Evolutionary conservation across 1,139 yeast species (phyloP).

Genomic region (Magnusiomyces fungicola): DNA sequence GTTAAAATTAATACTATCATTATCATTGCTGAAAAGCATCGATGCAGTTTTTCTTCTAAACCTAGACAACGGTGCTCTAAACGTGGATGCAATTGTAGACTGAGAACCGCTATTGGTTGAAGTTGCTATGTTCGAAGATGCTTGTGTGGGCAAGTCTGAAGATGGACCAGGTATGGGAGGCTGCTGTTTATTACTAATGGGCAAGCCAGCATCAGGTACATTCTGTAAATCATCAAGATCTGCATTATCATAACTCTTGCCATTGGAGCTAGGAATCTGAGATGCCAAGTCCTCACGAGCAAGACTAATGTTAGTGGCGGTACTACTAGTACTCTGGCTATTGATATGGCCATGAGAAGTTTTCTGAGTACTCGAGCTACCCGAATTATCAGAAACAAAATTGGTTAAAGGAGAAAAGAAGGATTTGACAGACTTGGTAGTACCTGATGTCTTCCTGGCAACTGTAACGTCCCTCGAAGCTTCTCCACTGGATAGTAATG

Average conservation of each 20-base stretch:
- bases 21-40: constrained; percentile 17
- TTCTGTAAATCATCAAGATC: too few species aligned
- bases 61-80: constrained; percentile 16
- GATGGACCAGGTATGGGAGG: background rate
- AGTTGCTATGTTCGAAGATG: background rate
- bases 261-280: too few species aligned
- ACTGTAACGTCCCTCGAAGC: background rate
- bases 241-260: too few species aligned
- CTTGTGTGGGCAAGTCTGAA: background rate
- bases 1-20: constrained; percentile 1
- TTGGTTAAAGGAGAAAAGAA: constrained; percentile 2
- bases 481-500: too few species aligned
- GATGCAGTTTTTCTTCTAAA: constrained; percentile 19
- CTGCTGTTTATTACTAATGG: background rate
- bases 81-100: constrained; percentile 7
- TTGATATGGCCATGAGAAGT: too few species aligned
- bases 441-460: background rate
- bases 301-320: too few species aligned
- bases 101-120: too few species aligned
- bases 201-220: too few species aligned
- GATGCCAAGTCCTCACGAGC: too few species aligned
- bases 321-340: too few species aligned
- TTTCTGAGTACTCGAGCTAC: too few species aligned
- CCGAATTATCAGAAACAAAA: constrained; percentile 3
- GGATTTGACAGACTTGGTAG: constrained; percentile 1